Evolutionary conservation across 2,329 filamentous ascomycete genomes (phyloP), one percentile per base, ranked within the genome.

Genomic region (Colletotrichum limetticola): DNA sequence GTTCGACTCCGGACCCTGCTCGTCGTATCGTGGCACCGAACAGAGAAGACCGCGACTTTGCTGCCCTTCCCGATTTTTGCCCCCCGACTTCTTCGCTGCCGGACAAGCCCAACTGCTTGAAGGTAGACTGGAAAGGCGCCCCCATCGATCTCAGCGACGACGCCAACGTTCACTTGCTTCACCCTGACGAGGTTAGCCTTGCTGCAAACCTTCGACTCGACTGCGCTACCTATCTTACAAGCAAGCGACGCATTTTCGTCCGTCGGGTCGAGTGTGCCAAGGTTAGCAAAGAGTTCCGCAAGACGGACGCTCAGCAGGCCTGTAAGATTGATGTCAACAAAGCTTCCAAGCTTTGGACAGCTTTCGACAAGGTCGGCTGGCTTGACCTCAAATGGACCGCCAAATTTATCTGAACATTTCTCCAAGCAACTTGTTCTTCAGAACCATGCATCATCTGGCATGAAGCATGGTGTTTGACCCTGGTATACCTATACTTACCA

Each of bases 251-350:
- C 73, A 96, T 98, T 79, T 98, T 98, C 81, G 87, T 92, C 67
- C 91, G 91, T 62, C 91, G 94, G 53, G 89, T 96, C 42, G 90
- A 93, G 63, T 90, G 89, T 72, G 89, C 91, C 2, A 84, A 86
- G 68, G 91, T 90, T 46, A 89, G 89, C 80, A 97, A 97, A 83
- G 93, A 95, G 78, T 98, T 98, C 82, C 92, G 94, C 81, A 98
- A 98, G 89, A 98, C 96, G 1, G 94, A 98, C 80, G 95, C 95
- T 5, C 96, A 98, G 82, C 94, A 97, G 81, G 95, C 94, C n/a
- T 97, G 95, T 88, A 97, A 97, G 86, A 98, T 98, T 75, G 96
- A 98, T 78, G 96, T 98, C 81, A 98, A 98, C 87, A 98, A 98
- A 86, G 95, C 95, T 3, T 97, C 94, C 76, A 96, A 96, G 82